Conservation (phyloP, 495 filamentous ascomycete species). For the Hapsidospora chrysogenum region DNA sequence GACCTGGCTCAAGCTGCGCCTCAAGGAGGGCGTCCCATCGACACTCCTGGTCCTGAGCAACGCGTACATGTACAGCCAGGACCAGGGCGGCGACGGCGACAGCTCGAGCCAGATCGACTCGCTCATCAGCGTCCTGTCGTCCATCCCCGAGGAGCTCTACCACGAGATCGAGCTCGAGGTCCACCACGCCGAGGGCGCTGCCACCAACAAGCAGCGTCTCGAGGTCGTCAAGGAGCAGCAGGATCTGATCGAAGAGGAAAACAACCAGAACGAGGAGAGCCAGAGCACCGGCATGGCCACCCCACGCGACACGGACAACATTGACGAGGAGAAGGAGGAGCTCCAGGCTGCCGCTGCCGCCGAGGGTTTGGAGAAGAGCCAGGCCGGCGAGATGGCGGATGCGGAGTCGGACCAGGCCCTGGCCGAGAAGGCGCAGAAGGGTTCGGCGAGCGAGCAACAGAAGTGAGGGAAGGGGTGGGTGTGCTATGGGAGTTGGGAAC, state of each 20-base stretch:
- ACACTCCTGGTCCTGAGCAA: slow-evolving; percentile 93
- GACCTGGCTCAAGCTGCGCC: slow-evolving; percentile 85
- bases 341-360: slow-evolving; percentile 19
- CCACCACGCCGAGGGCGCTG: slow-evolving; percentile 89
- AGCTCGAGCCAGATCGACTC: slow-evolving; percentile 86
- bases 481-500: too few relatives aligned
- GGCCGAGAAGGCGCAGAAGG: slow-evolving; percentile 10
- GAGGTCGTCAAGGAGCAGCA: slow-evolving; percentile 98
- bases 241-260: slow-evolving; percentile 94
- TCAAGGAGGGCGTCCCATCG: slow-evolving; percentile 85
- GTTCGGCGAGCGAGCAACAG: slow-evolving; percentile 1
- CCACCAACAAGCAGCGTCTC: slow-evolving; percentile 97
- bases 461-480: slow-evolving; percentile 2
- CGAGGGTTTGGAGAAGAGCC: slow-evolving; percentile 19
- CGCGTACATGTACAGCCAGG: slow-evolving; percentile 92
- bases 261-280: slow-evolving; percentile 69
- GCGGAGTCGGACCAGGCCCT: slow-evolving; percentile 21
- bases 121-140: slow-evolving; percentile 76
- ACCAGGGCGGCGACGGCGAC: slow-evolving; percentile 42
- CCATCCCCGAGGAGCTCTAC: slow-evolving; percentile 95
- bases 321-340: slow-evolving; percentile 42
- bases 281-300: slow-evolving; percentile 51
- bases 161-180: slow-evolving; percentile 99
- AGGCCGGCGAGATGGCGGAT: slow-evolving; percentile 24
- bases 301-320: slow-evolving; percentile 74